These are phyloP conservation scores for Pleurotus citrinopileatus DNA, from an alignment of 768 basidiomycete species.

Conservation along the genomic window DNA sequence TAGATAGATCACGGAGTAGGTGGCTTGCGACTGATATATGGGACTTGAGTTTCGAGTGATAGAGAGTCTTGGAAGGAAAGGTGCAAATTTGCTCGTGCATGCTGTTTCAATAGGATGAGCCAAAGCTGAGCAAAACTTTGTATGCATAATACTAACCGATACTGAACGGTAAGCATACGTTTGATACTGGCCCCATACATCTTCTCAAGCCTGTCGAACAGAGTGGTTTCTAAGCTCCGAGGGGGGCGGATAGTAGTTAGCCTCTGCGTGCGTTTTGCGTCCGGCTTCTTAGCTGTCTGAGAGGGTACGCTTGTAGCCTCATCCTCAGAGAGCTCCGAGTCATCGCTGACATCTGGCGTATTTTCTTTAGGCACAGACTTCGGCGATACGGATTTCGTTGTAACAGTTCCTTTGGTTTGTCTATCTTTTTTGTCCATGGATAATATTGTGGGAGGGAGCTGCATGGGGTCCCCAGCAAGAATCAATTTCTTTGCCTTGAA, in stretches of 20 bases:
- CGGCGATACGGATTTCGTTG: background rate
- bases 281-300: conserved; percentile 10
- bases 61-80: conserved; percentile 85
- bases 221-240: conserved; percentile 76
- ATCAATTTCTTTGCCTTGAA: conserved; percentile 89
- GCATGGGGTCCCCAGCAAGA: conserved; percentile 93
- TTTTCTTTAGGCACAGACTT: background rate
- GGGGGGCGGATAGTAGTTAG: conserved; percentile 48
- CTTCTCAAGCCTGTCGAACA: conserved; percentile 88
- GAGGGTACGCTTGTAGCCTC: background rate
- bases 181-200: conserved; percentile 87
- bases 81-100: conserved; percentile 87
- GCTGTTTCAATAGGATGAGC: conserved; percentile 32
- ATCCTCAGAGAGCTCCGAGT: conserved; percentile 5
- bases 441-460: conserved; percentile 91
- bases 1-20: conserved; percentile 69
- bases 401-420: conserved; percentile 19
- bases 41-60: conserved; percentile 66
- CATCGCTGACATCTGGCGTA: conserved; percentile 5
- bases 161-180: conserved; percentile 86
- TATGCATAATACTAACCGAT: conserved; percentile 51
- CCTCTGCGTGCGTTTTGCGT: conserved; percentile 15
- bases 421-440: conserved; percentile 50
- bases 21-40: conserved; percentile 70
- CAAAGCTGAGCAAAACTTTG: background rate